A percentile compares a stretch with the other conserved stretches of the same genome.
Conservation (phyloP, 2,329 filamentous ascomycete species). For the Cucurbitaria berberidis region DNA sequence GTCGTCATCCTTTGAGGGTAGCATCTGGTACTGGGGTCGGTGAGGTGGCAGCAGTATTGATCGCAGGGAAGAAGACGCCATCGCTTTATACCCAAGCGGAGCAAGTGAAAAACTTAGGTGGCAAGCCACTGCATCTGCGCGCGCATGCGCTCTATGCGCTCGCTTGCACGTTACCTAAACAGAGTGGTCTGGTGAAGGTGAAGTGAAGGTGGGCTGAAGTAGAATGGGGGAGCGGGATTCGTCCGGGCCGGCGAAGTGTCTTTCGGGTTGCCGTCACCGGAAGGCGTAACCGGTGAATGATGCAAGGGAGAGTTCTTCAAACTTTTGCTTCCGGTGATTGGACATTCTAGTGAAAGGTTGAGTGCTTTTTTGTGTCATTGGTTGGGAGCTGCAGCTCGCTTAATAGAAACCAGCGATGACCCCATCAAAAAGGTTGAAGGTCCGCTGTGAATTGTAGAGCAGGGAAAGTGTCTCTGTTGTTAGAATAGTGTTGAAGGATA, state of each 20-base stretch:
- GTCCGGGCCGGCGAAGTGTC: neutral
- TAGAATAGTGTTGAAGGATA: too few species aligned
- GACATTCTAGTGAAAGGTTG: neutral
- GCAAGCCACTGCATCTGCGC: neutral
- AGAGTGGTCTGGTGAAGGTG: neutral
- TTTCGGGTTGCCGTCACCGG: neutral
- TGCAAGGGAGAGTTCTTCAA: neutral
- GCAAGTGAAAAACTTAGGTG: neutral
- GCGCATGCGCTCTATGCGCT: neutral
- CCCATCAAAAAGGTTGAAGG: neutral
- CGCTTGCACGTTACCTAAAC: neutral
- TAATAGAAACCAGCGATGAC: neutral
- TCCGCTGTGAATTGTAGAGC: neutral
- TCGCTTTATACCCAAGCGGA: neutral
- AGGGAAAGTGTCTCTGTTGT: neutral
- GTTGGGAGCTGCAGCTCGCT: neutral
- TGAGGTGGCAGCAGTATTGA: neutral
- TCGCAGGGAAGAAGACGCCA: neutral
- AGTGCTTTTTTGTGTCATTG: neutral
- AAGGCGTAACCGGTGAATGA: neutral
- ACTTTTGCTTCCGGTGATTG: neutral
- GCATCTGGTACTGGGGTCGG: conserved; percentile 25
- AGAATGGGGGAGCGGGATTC: neutral
- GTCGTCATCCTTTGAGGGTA: conserved; percentile 18
- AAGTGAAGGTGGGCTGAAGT: too few species aligned